A percentile compares a stretch with the other conserved stretches of the same genome.
Conservation (phyloP, 2,329 filamentous ascomycete genomes). For the Aspergillus sp. region DNA sequence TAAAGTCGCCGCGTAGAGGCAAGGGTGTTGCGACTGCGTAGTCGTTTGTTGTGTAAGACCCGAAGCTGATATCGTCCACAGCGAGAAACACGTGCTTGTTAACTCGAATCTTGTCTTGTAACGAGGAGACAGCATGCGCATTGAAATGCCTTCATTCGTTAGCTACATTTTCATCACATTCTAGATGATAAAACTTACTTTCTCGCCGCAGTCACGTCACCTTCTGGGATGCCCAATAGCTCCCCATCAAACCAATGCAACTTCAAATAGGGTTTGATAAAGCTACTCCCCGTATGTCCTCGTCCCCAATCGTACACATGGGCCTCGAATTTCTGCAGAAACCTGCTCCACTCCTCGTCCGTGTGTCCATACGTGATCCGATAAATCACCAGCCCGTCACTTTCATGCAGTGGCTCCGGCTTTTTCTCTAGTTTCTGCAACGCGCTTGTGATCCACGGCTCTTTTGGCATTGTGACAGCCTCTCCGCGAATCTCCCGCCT, state of each 20-base stretch:
- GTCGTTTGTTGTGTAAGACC: slow-evolving; percentile 15
- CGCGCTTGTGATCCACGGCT: slow-evolving; percentile 18
- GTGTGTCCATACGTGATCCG: slow-evolving; percentile 21
- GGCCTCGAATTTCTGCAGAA: slow-evolving; percentile 20
- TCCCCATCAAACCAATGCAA: slow-evolving; percentile 27
- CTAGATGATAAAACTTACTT: neutral
- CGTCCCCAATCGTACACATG: slow-evolving; percentile 26
- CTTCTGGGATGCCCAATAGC: slow-evolving; percentile 17
- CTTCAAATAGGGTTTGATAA: slow-evolving; percentile 22
- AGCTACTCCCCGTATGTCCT: slow-evolving; percentile 17
- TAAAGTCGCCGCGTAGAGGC: slow-evolving; percentile 18
- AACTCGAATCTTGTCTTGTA: neutral
- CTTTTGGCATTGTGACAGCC: slow-evolving; percentile 10
- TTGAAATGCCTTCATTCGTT: slow-evolving; percentile 13
- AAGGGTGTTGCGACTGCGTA: slow-evolving; percentile 8
- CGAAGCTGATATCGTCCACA: slow-evolving; percentile 16
- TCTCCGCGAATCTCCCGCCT: slow-evolving; percentile 14
- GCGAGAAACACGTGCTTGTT: slow-evolving; percentile 13
- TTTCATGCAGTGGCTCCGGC: neutral
- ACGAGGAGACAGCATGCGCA: neutral
- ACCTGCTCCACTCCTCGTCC: slow-evolving; percentile 22
- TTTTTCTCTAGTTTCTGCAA: neutral
- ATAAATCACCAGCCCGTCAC: slow-evolving; percentile 23
- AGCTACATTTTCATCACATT: neutral
- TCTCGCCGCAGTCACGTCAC: slow-evolving; percentile 12